A percentile compares a stretch with the other conserved stretches of the same genome.
Evolutionary conservation across 1,284 basidiomycete species (phyloP).

Genomic region (Puccinia triticina): DNA sequence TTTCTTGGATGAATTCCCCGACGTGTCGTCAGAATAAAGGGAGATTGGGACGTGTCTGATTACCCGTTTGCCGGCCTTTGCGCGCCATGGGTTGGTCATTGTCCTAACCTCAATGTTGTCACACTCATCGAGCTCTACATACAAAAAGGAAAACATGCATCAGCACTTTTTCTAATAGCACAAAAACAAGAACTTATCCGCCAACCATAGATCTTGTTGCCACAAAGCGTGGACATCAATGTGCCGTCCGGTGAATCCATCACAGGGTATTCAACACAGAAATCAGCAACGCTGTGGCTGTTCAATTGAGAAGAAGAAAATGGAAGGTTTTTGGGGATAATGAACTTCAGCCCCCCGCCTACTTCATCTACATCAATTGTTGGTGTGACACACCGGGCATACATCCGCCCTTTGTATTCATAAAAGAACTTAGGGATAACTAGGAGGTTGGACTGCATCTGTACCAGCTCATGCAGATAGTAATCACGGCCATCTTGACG

Average conservation of each 20-base stretch:
- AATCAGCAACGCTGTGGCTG: background rate
- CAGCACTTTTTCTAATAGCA: no score
- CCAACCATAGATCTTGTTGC: background rate
- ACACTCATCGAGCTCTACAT: no score
- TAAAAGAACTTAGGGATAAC: background rate
- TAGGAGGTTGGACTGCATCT: background rate
- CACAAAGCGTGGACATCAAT: background rate
- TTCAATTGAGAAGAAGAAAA: background rate
- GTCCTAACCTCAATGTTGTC: background rate
- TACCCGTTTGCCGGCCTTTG: conserved; percentile 22
- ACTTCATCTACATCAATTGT: background rate
- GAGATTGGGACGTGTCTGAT: conserved; percentile 33
- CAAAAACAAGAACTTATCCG: no score
- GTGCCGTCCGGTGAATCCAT: background rate
- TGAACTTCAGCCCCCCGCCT: background rate
- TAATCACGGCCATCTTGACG: background rate
- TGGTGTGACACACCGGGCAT: background rate
- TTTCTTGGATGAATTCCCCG: conserved; percentile 22
- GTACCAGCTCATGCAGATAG: background rate
- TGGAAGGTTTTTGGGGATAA: background rate
- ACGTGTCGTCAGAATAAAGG: conserved; percentile 15
- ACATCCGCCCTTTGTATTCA: background rate
- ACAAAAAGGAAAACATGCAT: no score
- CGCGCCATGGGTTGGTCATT: conserved; percentile 45
- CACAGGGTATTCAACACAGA: background rate